Evolutionary conservation across 1,139 yeast genomes (phyloP).

Genomic region (Debaryomyces sp.): DNA sequence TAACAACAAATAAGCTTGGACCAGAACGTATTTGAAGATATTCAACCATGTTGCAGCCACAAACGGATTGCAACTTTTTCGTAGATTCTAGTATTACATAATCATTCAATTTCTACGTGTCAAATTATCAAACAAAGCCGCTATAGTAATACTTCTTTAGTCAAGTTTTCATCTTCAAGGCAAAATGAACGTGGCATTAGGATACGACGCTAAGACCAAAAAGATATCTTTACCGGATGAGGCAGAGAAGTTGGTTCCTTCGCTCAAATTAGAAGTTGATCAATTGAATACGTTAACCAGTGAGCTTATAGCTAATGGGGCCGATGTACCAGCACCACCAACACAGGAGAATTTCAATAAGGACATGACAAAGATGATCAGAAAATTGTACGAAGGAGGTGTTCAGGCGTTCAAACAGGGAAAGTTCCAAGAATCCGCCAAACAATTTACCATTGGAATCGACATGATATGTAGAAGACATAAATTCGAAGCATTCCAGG

Average conservation of each 20-base stretch:
- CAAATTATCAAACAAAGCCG: constrained; percentile 2
- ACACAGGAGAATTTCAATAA: constrained; percentile 53
- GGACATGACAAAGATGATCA: constrained; percentile 65
- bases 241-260: constrained; percentile 25
- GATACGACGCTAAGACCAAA: constrained; percentile 34
- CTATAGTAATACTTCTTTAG: background rate
- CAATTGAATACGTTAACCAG: constrained; percentile 67
- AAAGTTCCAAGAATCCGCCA: constrained; percentile 71
- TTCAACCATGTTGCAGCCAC: constrained; percentile 4
- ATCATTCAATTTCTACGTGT: constrained; percentile 4
- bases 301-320: constrained; percentile 59
- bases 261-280: constrained; percentile 49
- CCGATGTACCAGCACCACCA: constrained; percentile 75
- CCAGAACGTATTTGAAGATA: background rate
- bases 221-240: constrained; percentile 28
- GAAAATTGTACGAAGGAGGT: constrained; percentile 76
- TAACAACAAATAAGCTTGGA: background rate
- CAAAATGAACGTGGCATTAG: constrained; percentile 24
- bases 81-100: background rate
- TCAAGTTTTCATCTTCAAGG: background rate
- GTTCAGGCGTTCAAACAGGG: constrained; percentile 61
- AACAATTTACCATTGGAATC: constrained; percentile 73
- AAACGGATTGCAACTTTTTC: constrained; percentile 1
- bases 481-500: constrained; percentile 83
- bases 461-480: constrained; percentile 82